Percentiles rank a stretch among this genome's conserved stretches.
Conservation (phyloP, 139 green algal genomes). For the Chlorella ohadii region DNA sequence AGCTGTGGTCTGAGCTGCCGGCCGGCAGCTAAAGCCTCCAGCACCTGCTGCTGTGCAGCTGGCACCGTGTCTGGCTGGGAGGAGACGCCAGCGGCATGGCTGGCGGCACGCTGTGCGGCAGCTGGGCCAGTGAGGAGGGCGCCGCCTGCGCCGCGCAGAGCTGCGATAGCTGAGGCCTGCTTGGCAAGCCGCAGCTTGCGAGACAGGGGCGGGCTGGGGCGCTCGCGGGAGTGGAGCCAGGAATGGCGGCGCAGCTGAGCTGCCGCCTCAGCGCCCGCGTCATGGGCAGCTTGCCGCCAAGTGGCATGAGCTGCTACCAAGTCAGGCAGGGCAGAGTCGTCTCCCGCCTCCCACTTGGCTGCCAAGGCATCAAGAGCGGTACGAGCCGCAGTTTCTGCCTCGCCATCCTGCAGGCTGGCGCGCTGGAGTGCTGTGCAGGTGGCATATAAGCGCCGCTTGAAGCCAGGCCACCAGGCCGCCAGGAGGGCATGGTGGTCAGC, state of each 20-base stretch:
- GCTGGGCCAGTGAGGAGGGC: background rate
- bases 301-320: background rate
- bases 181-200: too few species aligned
- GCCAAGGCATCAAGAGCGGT: background rate
- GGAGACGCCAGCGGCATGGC: background rate
- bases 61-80: background rate
- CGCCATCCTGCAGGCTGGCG: too few species aligned
- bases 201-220: too few species aligned
- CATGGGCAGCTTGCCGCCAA: background rate
- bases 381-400: background rate
- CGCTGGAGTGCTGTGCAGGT: background rate
- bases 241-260: background rate
- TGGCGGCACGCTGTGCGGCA: background rate
- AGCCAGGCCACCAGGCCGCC: background rate
- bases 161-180: background rate
- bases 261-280: background rate
- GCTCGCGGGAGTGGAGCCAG: slow-evolving; percentile 5
- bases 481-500: background rate
- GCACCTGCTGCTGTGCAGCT: slow-evolving; percentile 1
- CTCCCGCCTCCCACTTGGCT: background rate
- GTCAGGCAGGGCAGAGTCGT: background rate
- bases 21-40: background rate
- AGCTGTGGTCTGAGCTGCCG: background rate
- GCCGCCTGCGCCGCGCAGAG: background rate
- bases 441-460: background rate